Base-by-base conservation (phyloP, 495 filamentous ascomycete genomes). In the Schizothecium vesticola region DNA sequence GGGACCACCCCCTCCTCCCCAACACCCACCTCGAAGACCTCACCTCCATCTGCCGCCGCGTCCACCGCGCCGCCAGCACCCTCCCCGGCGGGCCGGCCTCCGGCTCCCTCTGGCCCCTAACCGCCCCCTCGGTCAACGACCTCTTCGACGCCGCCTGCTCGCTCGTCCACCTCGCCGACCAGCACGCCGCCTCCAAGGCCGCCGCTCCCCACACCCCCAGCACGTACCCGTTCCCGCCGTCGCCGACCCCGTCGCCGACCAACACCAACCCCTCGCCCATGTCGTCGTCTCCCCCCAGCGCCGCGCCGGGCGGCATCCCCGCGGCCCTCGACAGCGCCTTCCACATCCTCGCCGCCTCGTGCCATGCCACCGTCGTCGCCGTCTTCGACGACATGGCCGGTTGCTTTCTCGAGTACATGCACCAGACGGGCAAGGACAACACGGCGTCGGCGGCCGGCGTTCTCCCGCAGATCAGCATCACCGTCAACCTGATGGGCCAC, bases 61-160 rank as follows among this genome's bases (percentile, higher is more conserved):
- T 73, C 16, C 66, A 71, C 24, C 66, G 64, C 3, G 71, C 64
- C n/a, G 55, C 26, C 67, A 28, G 6, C 13, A 29, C 21, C 8
- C 61, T 22, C 56, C 61, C 12, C 29, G 28, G 25, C 22, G 59
- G 0, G 16, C 36, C 9, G 1, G 31, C 10, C 10, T 59, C 0
- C 57, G 55, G 4, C 33, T 61, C 2, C 21, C 65, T 7, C 13
- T 65, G 26, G 36, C 66, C 3, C 65, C 65, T 8, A 61, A 65
- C 71, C 1, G 67, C 62, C 6, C 67, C 69, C 5, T 57, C 62
- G 8, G 36, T 68, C 62, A 63, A 74, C 28, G 67, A 74, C 16
- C 12, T 69, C 1, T 68, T 71, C 21, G 67, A 69, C 9, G 65
- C 65, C 25, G 65, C 61, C n/a, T 70, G 62, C 63, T 71, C 67